Percentiles rank a stretch among this genome's conserved stretches.
Conservation (phyloP, 2,329 filamentous ascomycete genomes). For the Pestalotiopsis sp. region DNA sequence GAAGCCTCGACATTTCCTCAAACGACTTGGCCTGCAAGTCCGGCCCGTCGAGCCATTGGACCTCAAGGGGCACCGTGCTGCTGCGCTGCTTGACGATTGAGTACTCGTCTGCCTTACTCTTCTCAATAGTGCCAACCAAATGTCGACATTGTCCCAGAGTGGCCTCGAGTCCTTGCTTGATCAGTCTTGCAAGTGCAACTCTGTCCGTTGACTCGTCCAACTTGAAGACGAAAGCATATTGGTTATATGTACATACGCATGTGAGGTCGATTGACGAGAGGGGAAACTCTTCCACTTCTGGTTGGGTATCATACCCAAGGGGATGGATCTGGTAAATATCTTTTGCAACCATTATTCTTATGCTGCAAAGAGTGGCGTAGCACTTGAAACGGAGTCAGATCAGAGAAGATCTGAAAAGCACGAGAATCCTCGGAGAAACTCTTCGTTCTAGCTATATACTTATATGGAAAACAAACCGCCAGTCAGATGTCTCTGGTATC, state of each 20-base stretch:
- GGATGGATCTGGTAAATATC: neutral
- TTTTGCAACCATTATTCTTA: neutral
- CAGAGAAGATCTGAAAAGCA: neutral
- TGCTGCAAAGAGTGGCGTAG: neutral
- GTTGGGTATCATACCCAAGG: neutral
- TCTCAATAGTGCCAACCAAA: neutral
- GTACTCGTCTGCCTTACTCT: neutral
- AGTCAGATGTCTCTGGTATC: too few relatives aligned
- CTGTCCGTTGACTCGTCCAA: neutral
- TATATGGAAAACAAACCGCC: too few relatives aligned
- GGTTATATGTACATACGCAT: neutral
- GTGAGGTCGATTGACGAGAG: neutral
- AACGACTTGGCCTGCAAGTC: neutral
- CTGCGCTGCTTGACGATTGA: neutral
- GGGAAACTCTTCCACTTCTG: neutral
- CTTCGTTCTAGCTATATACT: too few relatives aligned
- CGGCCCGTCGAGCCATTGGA: neutral
- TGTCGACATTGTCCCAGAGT: neutral
- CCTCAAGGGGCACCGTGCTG: neutral
- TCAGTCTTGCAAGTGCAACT: neutral
- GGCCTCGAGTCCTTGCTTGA: neutral
- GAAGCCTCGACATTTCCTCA: neutral
- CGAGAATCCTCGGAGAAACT: neutral
- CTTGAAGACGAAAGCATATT: neutral
- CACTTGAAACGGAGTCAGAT: neutral